Evolutionary conservation across 2,329 filamentous ascomycete species (phyloP).

Genomic region (Xylariaceae sp.): DNA sequence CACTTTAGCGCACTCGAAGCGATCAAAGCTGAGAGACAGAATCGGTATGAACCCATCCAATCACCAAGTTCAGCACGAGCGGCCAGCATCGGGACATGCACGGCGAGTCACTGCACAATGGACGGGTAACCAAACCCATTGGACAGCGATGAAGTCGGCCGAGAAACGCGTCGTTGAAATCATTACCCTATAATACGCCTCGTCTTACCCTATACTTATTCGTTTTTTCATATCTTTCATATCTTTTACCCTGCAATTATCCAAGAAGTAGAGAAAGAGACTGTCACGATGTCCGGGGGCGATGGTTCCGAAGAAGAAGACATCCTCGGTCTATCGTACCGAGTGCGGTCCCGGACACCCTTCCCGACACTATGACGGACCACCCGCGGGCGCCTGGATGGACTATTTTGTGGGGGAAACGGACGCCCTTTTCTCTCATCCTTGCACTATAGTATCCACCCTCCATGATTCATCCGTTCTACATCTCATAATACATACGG

Average conservation of each 20-base stretch:
- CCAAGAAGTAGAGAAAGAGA: not conserved
- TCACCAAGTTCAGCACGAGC: not conserved
- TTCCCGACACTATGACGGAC: too few species aligned
- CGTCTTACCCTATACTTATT: conserved; percentile 20
- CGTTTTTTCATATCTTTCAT: not conserved
- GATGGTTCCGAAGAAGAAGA: not conserved
- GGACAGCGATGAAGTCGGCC: not conserved
- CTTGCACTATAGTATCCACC: too few species aligned
- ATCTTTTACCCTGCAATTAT: too few species aligned
- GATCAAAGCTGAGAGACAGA: not conserved
- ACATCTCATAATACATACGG: too few species aligned
- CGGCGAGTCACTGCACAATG: too few species aligned
- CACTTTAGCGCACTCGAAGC: not conserved
- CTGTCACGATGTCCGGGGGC: conserved; percentile 9
- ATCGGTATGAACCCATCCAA: not conserved
- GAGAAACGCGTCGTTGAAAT: not conserved
- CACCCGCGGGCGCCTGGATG: conserved; percentile 6
- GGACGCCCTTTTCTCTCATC: not conserved
- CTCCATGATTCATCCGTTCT: too few species aligned
- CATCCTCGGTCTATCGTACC: not conserved
- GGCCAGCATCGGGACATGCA: conserved; percentile 12
- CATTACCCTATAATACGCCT: conserved; percentile 20
- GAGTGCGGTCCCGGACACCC: conserved; percentile 1
- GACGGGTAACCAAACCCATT: not conserved
- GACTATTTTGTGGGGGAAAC: conserved; percentile 6